phyloP scores from a whole-genome alignment of 805 yeast species.

The Sugiyamaella marilandica region DNA sequence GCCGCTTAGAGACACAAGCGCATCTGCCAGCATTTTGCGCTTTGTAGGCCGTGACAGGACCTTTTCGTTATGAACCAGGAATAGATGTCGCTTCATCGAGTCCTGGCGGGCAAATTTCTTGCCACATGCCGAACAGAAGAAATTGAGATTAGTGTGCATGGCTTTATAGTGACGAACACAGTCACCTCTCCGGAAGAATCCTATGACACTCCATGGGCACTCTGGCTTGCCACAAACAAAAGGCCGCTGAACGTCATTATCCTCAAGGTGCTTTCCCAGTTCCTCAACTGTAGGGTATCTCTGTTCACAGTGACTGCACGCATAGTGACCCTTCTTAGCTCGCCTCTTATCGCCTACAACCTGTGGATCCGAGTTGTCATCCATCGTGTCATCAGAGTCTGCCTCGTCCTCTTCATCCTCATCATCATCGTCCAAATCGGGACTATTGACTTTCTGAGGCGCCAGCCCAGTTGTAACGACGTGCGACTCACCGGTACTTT shows the following conservation, averaged over 20 bases:
- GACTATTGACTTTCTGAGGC: too few species aligned
- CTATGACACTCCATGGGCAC: conserved; percentile 43
- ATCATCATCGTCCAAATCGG: background rate
- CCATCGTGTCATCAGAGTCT: background rate
- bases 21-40: conserved; percentile 38
- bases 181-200: conserved; percentile 37
- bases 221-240: conserved; percentile 32
- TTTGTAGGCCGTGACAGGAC: conserved; percentile 32
- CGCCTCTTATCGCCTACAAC: background rate
- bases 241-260: conserved; percentile 31
- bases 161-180: conserved; percentile 33
- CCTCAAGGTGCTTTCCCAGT: conserved; percentile 38
- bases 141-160: conserved; percentile 24
- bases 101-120: conserved; percentile 31
- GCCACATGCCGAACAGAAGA: conserved; percentile 23
- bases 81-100: conserved; percentile 34
- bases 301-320: conserved; percentile 37
- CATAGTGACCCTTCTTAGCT: conserved; percentile 36
- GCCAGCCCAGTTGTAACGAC: too few species aligned
- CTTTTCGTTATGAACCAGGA: conserved; percentile 29
- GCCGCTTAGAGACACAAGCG: conserved; percentile 2
- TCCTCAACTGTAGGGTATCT: conserved; percentile 31
- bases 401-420: background rate
- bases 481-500: too few species aligned
- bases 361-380: background rate